phyloP scores from a whole-genome alignment of 2,329 filamentous ascomycete species.

The Fusarium nematophilum region DNA sequence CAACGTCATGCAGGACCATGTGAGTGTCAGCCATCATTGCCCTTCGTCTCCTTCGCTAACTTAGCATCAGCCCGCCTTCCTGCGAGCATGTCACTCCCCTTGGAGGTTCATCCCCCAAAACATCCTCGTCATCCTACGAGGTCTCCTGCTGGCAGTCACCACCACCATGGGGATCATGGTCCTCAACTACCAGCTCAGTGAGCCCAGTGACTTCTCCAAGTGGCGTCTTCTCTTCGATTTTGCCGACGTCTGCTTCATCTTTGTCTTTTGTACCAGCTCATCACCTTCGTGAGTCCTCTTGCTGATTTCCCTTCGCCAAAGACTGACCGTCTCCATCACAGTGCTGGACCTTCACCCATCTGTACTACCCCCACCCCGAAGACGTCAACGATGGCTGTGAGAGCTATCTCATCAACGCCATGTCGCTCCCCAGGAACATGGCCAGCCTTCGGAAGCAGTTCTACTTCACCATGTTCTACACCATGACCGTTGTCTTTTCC shows the following conservation, averaged over 20 bases:
- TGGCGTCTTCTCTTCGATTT: conserved; percentile 63
- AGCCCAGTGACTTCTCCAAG: conserved; percentile 51
- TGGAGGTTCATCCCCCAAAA: conserved; percentile 61
- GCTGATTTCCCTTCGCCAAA: background rate
- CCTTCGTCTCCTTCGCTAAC: conserved; percentile 19
- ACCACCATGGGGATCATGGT: conserved; percentile 55
- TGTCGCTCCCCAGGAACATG: conserved; percentile 60
- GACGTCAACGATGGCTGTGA: conserved; percentile 51
- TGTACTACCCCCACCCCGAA: conserved; percentile 58
- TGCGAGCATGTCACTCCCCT: conserved; percentile 63
- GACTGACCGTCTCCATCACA: conserved; percentile 36
- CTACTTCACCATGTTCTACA: conserved; percentile 64
- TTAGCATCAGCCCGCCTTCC: conserved; percentile 58
- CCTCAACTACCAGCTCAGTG: conserved; percentile 58
- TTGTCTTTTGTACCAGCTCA: conserved; percentile 60
- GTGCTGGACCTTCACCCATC: conserved; percentile 65
- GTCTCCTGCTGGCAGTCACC: conserved; percentile 57
- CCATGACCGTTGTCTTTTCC: conserved; percentile 56
- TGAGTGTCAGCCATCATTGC: conserved; percentile 25
- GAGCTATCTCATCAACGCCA: conserved; percentile 50
- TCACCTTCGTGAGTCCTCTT: conserved; percentile 56
- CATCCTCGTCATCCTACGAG: conserved; percentile 57
- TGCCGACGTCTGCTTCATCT: conserved; percentile 55
- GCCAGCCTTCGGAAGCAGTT: conserved; percentile 56
- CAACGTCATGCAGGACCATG: conserved; percentile 52